Percentiles rank a stretch among this genome's conserved stretches.
Evolutionary conservation across 768 basidiomycete species (phyloP).

Genomic region (Saitozyma podzolica): DNA sequence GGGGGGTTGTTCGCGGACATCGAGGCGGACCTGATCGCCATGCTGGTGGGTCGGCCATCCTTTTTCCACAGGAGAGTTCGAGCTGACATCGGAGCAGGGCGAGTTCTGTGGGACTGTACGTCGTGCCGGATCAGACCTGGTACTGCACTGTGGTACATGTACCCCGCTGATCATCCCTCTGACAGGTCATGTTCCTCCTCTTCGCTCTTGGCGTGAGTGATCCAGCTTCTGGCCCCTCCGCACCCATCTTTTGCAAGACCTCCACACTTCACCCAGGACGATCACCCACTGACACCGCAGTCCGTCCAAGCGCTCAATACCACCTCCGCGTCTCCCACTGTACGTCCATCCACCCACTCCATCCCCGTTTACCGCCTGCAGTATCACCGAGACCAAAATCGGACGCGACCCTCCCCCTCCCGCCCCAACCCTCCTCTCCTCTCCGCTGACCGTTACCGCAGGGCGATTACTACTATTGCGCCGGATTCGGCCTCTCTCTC

Average conservation of each 20-base stretch:
- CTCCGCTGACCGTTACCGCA: not conserved
- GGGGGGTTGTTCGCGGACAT: constrained; percentile 16
- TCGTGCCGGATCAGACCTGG: not conserved
- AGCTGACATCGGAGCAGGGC: constrained; percentile 18
- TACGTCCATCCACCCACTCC: not conserved
- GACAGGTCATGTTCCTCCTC: constrained; percentile 40
- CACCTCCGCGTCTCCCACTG: not conserved
- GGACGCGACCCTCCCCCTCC: too few relatives aligned
- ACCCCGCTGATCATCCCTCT: not conserved
- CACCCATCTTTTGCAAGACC: not conserved
- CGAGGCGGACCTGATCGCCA: constrained; percentile 27
- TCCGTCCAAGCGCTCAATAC: not conserved
- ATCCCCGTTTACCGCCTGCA: not conserved
- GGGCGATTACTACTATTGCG: constrained; percentile 15
- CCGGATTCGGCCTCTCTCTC: constrained; percentile 44
- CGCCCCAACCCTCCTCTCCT: not conserved
- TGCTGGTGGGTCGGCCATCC: constrained; percentile 14
- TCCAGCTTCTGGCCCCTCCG: not conserved
- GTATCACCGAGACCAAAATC: not conserved
- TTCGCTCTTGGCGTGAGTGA: constrained; percentile 32
- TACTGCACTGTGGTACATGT: not conserved
- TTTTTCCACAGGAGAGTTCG: not conserved
- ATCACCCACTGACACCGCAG: not conserved
- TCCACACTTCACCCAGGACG: constrained; percentile 12
- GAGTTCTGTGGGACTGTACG: constrained; percentile 41